Evolutionary conservation across 768 basidiomycete species (phyloP).

Genomic region (Rhodosporidiobolus odoratus): DNA sequence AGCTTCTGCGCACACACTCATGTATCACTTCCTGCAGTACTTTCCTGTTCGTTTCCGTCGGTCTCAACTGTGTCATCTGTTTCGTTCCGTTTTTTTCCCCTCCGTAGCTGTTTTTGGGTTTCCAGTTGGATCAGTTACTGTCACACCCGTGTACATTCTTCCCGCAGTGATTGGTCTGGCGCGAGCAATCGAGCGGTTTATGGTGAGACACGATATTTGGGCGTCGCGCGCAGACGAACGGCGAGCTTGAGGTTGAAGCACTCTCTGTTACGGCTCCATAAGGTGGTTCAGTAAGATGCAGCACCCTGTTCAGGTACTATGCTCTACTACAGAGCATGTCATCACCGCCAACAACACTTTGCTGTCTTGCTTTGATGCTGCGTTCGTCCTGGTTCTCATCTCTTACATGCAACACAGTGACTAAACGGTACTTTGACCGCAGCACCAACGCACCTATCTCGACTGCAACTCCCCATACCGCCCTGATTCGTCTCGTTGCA

Average conservation of each 20-base stretch:
- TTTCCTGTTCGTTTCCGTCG: too few relatives aligned
- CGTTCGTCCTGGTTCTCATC: conserved; percentile 34
- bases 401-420: not conserved
- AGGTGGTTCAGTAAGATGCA: not conserved
- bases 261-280: not conserved
- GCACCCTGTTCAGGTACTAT: conserved; percentile 20
- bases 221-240: not conserved
- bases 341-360: conserved; percentile 1
- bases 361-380: conserved; percentile 40
- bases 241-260: not conserved
- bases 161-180: too few relatives aligned
- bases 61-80: too few relatives aligned
- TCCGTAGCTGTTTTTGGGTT: not conserved
- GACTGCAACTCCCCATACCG: conserved; percentile 5
- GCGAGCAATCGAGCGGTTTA: too few relatives aligned
- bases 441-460: not conserved
- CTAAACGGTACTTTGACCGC: not conserved
- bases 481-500: conserved; percentile 26
- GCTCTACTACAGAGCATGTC: not conserved
- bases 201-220: too few relatives aligned
- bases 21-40: too few relatives aligned
- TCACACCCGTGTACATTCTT: too few relatives aligned
- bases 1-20: not conserved
- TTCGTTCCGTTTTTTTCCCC: not conserved
- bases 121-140: too few relatives aligned